Evolutionary conservation across 257 asterid species (phyloP).

Genomic region (Scutellaria barbata): DNA sequence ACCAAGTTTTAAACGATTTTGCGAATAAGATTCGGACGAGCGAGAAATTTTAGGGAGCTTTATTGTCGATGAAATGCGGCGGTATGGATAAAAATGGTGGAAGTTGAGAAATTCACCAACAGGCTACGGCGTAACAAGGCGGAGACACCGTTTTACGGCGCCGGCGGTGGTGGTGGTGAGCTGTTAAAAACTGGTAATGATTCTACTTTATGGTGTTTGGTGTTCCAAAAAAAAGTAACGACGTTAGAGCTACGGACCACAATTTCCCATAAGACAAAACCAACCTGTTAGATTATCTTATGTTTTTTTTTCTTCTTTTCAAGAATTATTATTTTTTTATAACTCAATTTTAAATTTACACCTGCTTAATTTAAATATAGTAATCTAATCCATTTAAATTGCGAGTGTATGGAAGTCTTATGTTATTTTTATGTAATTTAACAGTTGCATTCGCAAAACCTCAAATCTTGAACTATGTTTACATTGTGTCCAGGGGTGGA

Average conservation of each 20-base stretch:
- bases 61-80: constrained; percentile 19
- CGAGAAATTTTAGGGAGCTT: constrained; percentile 33
- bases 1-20: constrained; percentile 23
- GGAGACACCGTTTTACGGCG: constrained; percentile 15
- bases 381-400: too few relatives aligned
- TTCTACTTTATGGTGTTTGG: constrained; percentile 8
- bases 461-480: not conserved
- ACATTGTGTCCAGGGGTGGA: not conserved
- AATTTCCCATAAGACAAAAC: constrained; percentile 38
- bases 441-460: not conserved
- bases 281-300: constrained; percentile 33
- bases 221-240: constrained; percentile 22
- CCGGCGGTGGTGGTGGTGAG: constrained; percentile 28
- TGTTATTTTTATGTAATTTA: not conserved
- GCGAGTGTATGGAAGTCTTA: not conserved
- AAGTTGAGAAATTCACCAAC: constrained; percentile 30
- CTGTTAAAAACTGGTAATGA: constrained; percentile 14
- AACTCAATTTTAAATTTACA: too few relatives aligned
- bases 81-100: not conserved
- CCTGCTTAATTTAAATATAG: too few relatives aligned
- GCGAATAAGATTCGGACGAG: constrained; percentile 1
- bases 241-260: constrained; percentile 48
- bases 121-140: constrained; percentile 30
- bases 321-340: not conserved
- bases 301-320: not conserved